Percentiles rank a stretch among this genome's conserved stretches.
Conservation (phyloP, 225 moss, liverwort and hornwort species). For the Ulota crispa region DNA sequence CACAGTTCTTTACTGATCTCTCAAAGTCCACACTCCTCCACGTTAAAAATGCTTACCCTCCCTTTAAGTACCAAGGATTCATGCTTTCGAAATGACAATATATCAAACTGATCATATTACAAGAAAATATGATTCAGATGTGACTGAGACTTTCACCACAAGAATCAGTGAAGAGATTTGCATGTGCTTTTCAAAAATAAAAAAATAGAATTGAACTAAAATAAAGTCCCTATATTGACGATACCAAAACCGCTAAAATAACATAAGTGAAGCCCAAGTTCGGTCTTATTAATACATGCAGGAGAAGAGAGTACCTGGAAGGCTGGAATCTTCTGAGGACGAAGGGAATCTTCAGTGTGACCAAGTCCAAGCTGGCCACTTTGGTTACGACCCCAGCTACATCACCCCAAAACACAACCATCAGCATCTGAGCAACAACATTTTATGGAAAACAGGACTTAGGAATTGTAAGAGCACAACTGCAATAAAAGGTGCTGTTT, state of each 20-base stretch:
- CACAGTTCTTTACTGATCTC: background rate
- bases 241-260: too few species aligned
- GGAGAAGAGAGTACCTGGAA: constrained; percentile 57
- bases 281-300: background rate
- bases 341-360: constrained; percentile 70
- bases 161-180: too few species aligned
- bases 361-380: constrained; percentile 96
- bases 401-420: constrained; percentile 18
- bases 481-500: background rate
- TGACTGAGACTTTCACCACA: too few species aligned
- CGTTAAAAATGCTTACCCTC: background rate
- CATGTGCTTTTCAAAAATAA: too few species aligned
- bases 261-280: too few species aligned
- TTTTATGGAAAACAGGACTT: background rate
- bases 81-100: too few species aligned
- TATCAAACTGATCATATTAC: too few species aligned
- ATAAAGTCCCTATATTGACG: too few species aligned
- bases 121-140: too few species aligned
- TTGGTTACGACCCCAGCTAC: constrained; percentile 95
- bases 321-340: constrained; percentile 68
- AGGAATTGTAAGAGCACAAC: background rate
- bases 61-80: too few species aligned
- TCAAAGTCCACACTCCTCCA: background rate
- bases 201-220: too few species aligned
- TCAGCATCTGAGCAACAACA: background rate